A percentile compares a stretch with the other conserved stretches of the same genome.
Conservation (phyloP, 108 stramenopile species). For the Halocafeteria seosinensis region DNA sequence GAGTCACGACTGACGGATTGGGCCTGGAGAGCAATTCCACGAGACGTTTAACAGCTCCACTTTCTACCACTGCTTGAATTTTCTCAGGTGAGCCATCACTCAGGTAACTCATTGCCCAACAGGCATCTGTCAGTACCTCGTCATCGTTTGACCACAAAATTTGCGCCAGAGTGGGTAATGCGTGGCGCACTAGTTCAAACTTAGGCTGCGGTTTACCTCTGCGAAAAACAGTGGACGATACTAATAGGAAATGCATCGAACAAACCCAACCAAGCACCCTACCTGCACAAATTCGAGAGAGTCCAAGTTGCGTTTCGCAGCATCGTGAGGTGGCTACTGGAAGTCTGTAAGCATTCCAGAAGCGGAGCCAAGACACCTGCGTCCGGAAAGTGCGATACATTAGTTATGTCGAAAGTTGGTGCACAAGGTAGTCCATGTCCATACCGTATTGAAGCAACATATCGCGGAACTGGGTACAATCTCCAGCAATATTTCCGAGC, state of each 20-base stretch:
- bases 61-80: slow-evolving; percentile 93
- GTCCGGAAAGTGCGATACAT: too few relatives aligned
- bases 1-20: slow-evolving; percentile 78
- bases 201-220: slow-evolving; percentile 85
- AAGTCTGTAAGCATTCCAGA: too few relatives aligned
- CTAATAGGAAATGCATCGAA: too few relatives aligned
- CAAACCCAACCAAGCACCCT: neutral
- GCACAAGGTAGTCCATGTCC: too few relatives aligned
- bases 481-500: slow-evolving; percentile 94
- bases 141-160: slow-evolving; percentile 81
- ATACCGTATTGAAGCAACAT: too few relatives aligned
- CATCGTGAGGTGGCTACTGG: slow-evolving; percentile 38
- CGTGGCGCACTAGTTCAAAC: slow-evolving; percentile 71
- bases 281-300: slow-evolving; percentile 86
- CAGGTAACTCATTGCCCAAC: slow-evolving; percentile 90
- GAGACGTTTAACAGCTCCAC: slow-evolving; percentile 76
- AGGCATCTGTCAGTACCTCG: slow-evolving; percentile 94
- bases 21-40: slow-evolving; percentile 81
- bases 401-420: too few relatives aligned
- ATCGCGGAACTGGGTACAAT: slow-evolving; percentile 83
- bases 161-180: slow-evolving; percentile 71
- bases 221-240: neutral
- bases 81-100: slow-evolving; percentile 89
- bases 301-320: slow-evolving; percentile 97
- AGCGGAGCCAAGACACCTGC: too few relatives aligned